Base-by-base conservation (phyloP, 2,329 filamentous ascomycete genomes). In the Simplicillium aogashimaense region DNA sequence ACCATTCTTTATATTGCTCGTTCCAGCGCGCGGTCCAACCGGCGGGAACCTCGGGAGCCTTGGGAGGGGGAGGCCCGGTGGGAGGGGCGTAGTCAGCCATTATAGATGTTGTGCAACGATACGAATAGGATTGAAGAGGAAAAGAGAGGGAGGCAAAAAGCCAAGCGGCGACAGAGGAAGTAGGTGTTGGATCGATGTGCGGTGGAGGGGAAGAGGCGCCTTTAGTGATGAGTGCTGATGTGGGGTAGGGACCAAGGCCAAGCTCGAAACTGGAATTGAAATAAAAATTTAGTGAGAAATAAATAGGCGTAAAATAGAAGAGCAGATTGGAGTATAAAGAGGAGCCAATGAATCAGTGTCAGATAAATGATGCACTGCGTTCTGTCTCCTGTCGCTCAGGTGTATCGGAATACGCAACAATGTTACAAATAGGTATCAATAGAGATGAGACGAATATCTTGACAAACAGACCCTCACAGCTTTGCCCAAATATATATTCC, bases 1-100 rank as follows among this genome's bases (percentile, higher is more conserved):
- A 80, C 81, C 86, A 95, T 73, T 92, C 83, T 54, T 82, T 82
- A 67, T 95, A 95, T 55, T 92, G 80, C 0, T 83, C 78, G 60
- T 94, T 92, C 76, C 81, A 94, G 48, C 86, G 76, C 10, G 82
- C 83, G 54, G 85, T 80, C 85, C 86, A 95, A 52, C 88, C 88
- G 25, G 60, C 53, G 40, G 64, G 64, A 7, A 67, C 64, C 53
- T 85, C 82, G 3, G 86, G 87, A 2, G 74, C 72, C 55, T 65
- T 70, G 46, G 72, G 74, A 37, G 74, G 74, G 48, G 74, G 73
- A 36, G 74, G 74, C 17, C 73, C 74, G 17, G 62, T 38, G 2
- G 74, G 74, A 39, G 73, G 62, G 40, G 64, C 58, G 56, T 71
- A 77, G 47, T 78, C 71, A 48, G 66, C 65, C 74, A 78, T 76